Evolutionary conservation across 345 rosid species (phyloP), one percentile per base, ranked within the genome.

Genomic region (Salix brachista): DNA sequence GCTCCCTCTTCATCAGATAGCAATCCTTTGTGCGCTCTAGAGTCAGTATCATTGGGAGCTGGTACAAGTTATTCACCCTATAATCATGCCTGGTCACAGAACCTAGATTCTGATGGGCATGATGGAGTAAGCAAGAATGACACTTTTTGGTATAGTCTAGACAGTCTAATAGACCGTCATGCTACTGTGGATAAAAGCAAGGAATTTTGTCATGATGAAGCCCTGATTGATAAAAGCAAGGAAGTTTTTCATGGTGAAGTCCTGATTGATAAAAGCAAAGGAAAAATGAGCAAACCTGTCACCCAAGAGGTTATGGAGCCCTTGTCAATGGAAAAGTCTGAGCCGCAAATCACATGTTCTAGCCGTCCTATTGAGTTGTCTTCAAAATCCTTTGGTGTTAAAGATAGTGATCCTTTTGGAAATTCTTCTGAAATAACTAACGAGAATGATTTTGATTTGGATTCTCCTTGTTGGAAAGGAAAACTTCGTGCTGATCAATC

Each of bases 391-490:
- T 75, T 70, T 58, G 80, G 68, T 79, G 71, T 74, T 42, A 69
- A 72, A 69, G 81, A 82, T 34, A 52, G 67, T 30, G 67, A 60
- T 52, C 30, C 48, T 67, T 61, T 75, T 77, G 83, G 79, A 67
- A 68, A 69, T 65, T 73, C 84, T 44, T 78, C 72, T 46, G 34
- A 46, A 39, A 56, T 28, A 4, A 42, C 69, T 52, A 85, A 78
- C 1, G 66, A 77, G 67, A 81, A 79, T 48, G 89, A 88, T 70
- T 81, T 85, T 67, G 94, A 89, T 70, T 80, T 87, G 72, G 96
- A 91, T 83, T 84, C 90, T 72, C 91, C 96, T 61, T 89, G 93
- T 80, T 91, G 92, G 93, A 83, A 66, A 80, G 92, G 96, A 77
- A 83, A 69, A 25, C 73, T 32, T 50, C 69, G 64, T 36, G 10